Percentiles rank a stretch among this genome's conserved stretches.
Conservation (phyloP, 257 asterid genomes). For the Oldenlandia corymbosa region DNA sequence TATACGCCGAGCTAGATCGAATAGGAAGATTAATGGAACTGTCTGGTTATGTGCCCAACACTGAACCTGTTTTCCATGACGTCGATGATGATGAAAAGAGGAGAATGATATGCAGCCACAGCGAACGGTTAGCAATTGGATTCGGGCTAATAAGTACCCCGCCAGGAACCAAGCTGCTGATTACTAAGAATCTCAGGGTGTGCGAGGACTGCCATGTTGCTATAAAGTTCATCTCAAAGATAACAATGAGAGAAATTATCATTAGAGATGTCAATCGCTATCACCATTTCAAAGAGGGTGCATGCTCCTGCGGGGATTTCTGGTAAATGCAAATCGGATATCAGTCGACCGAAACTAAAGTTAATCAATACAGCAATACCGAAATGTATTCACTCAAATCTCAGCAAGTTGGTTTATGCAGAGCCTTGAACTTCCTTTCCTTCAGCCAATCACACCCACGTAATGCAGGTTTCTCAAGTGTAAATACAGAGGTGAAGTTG, state of each 20-base stretch:
- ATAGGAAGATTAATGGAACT: constrained; percentile 35
- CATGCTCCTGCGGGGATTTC: constrained; percentile 50
- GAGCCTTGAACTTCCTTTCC: no score
- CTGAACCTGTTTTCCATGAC: constrained; percentile 48
- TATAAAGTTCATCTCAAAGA: constrained; percentile 41
- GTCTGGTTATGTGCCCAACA: constrained; percentile 50
- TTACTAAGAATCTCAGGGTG: constrained; percentile 50
- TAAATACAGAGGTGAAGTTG: no score
- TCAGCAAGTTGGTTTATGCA: no score
- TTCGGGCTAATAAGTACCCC: constrained; percentile 55
- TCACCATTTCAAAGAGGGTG: constrained; percentile 57
- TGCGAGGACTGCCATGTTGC: constrained; percentile 69
- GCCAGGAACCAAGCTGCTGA: constrained; percentile 42
- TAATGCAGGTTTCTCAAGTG: no score
- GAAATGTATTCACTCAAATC: no score
- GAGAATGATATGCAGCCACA: constrained; percentile 42
- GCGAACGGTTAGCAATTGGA: constrained; percentile 61
- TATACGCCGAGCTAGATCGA: constrained; percentile 41
- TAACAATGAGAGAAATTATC: constrained; percentile 43
- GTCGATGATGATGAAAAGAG: constrained; percentile 59
- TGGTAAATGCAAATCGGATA: constrained; percentile 36
- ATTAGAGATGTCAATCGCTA: constrained; percentile 59
- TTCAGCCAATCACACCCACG: no score
- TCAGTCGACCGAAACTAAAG: no score
- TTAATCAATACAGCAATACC: no score